phyloP scores from a whole-genome alignment of 768 basidiomycete genomes.

The Trichaptum fuscoviolaceum region DNA sequence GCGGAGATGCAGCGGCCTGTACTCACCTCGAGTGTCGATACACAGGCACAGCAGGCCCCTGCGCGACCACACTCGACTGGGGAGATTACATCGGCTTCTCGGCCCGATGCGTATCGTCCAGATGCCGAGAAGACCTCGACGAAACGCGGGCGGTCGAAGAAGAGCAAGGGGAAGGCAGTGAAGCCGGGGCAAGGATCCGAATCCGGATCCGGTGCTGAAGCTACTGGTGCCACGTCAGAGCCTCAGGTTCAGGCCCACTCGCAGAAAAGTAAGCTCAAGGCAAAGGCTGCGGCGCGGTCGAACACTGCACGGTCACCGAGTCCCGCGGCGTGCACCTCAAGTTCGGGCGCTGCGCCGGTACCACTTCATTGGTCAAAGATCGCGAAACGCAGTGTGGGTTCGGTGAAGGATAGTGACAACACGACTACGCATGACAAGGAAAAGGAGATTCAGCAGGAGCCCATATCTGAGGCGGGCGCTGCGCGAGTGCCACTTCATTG shows the following conservation, averaged over 20 bases:
- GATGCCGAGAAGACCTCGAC: background rate
- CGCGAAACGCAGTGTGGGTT: background rate
- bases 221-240: background rate
- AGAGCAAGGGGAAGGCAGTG: background rate
- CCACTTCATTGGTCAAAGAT: background rate
- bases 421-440: background rate
- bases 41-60: background rate
- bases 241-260: background rate
- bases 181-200: background rate
- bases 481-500: background rate
- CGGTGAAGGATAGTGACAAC: background rate
- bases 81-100: background rate
- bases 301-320: background rate
- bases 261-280: background rate
- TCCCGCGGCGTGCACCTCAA: background rate
- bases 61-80: background rate
- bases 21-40: background rate
- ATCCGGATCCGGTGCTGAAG: background rate
- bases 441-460: background rate
- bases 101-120: background rate
- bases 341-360: background rate
- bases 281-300: background rate
- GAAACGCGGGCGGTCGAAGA: background rate
- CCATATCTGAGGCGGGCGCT: background rate
- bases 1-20: background rate